Evolutionary conservation across 2,329 filamentous ascomycete species (phyloP).

Genomic region (Pseudogymnoascus verrucosus): DNA sequence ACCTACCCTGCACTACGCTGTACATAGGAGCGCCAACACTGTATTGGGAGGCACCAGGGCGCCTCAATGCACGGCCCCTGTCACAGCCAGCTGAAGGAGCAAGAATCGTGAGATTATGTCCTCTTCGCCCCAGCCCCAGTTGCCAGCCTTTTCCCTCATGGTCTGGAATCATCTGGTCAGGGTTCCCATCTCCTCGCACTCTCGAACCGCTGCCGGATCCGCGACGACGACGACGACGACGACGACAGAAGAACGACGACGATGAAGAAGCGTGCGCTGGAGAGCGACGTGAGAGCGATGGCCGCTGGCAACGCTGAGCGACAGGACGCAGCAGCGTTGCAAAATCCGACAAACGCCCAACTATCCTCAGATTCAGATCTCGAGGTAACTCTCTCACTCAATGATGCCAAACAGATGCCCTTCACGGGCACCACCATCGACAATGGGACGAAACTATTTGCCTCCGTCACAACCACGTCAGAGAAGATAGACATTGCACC

Average conservation of each 20-base stretch:
- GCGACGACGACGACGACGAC: not conserved
- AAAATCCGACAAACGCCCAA: not conserved
- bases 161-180: not conserved
- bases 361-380: not conserved
- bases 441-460: not conserved
- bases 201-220: not conserved
- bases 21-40: slow-evolving; percentile 1
- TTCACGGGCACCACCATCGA: not conserved
- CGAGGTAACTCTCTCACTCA: not conserved
- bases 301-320: not conserved
- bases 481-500: too few species aligned
- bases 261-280: not conserved
- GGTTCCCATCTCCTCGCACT: not conserved
- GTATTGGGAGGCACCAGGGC: not conserved
- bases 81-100: not conserved
- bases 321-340: not conserved
- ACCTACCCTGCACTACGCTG: not conserved
- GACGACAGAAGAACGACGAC: not conserved
- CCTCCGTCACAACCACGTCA: not conserved
- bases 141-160: not conserved
- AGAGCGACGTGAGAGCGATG: not conserved
- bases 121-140: not conserved
- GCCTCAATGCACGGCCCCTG: not conserved
- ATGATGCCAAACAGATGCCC: not conserved
- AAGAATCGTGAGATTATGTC: slow-evolving; percentile 1